Percentiles rank a stretch among this genome's conserved stretches.
phyloP scores from a whole-genome alignment of 2,329 filamentous ascomycete genomes.

The Orbilia brochopaga region DNA sequence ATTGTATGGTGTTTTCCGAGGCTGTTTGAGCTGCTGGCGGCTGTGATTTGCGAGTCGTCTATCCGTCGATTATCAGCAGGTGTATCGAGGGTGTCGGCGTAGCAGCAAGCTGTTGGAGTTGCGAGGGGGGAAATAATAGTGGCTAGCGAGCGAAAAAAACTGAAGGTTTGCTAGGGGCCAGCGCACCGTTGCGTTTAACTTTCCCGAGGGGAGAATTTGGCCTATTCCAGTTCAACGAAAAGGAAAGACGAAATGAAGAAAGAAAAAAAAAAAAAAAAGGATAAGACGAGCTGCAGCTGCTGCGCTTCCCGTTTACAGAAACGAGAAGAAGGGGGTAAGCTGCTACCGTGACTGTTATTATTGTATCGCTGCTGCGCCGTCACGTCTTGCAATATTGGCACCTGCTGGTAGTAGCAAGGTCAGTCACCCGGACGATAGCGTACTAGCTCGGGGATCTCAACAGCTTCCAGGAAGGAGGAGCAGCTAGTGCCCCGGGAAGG shows the following conservation, averaged over 20 bases:
- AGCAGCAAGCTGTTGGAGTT: background rate
- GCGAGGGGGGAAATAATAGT: background rate
- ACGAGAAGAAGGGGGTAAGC: too few species aligned
- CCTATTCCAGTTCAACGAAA: constrained; percentile 1
- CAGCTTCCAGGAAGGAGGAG: constrained; percentile 29
- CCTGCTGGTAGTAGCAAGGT: background rate
- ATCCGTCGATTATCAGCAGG: too few species aligned
- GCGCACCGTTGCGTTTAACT: constrained; percentile 2
- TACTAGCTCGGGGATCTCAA: background rate
- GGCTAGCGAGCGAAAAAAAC: background rate
- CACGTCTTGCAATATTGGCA: background rate
- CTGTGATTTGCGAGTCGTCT: background rate
- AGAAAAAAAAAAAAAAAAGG: background rate
- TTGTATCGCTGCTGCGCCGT: too few species aligned
- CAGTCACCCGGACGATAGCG: background rate
- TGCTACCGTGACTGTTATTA: too few species aligned
- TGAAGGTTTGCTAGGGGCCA: background rate
- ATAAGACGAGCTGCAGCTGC: constrained; percentile 2
- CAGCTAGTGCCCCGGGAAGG: constrained; percentile 8
- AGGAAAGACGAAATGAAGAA: constrained; percentile 5
- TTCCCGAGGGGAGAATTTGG: background rate
- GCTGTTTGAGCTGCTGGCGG: background rate
- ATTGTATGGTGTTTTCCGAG: constrained; percentile 16
- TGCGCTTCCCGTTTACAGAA: background rate
- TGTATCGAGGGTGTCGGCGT: too few species aligned